Base-by-base conservation (phyloP, 1,284 basidiomycete genomes). In the Sporisorium scitamineum region DNA sequence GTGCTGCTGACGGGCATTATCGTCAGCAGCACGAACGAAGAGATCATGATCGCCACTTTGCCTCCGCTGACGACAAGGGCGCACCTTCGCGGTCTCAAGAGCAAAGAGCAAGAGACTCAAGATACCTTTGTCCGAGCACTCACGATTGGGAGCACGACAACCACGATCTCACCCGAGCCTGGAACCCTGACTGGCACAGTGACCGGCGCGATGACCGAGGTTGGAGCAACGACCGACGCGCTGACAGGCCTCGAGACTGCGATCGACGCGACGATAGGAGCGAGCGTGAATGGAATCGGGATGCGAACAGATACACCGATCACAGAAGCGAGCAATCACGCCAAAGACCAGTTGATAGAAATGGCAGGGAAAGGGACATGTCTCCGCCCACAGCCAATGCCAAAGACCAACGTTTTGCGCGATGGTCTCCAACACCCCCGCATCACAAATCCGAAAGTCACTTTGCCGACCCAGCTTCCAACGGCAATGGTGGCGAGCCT, bases 351-450 rank as follows among this genome's bases (percentile, higher is more conserved):
- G 2, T 3, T 31, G 31, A 53, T n/a, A 32, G 57, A 16, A 65
- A 64, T 13, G 68, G 58, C 4, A 32, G 62, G 9, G 68, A 61
- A 4, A 60, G 57, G 5, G 61, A 56, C 14, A 11, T 47, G 5
- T 60, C 61, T 37, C 67, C 67, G 7, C 29, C 53, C 13, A 37
- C 34, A 26, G 44, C 13, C 14, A 27, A 8, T n/a, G 41, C 20
- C 0, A 37, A 41, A 45, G 65, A 59, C 26, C 52, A 50, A 18
- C 44, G n/a, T 0, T 66, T 50, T 41, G 51, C 52, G 2, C 41
- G 64, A 2, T 72, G 70, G 70, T 63, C 70, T 3, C 64, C 64
- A 0, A 67, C 70, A 13, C 70, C 70, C 14, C 70, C 67, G 8
- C 58, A 44, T n/a, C 8, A n/a, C 31, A 52, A 61, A 16, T 7